phyloP scores from a whole-genome alignment of 805 yeast genomes.

The Maudiozyma saulgeensis region DNA sequence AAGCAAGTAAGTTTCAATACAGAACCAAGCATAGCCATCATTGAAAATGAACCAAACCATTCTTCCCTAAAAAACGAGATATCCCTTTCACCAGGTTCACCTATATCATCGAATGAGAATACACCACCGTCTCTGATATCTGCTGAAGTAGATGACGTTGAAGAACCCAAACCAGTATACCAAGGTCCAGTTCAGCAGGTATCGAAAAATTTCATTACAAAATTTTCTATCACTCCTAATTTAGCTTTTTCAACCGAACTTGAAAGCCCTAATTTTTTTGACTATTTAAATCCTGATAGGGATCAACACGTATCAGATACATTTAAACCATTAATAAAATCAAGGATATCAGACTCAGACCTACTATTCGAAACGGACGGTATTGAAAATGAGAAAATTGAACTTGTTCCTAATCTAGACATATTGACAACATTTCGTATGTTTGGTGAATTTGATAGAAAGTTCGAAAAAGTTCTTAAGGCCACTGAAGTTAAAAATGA shows the following conservation, averaged over 20 bases:
- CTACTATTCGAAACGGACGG: not conserved
- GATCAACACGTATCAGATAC: not conserved
- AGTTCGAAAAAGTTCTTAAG: conserved; percentile 34
- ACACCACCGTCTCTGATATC: conserved; percentile 8
- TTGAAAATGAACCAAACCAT: conserved; percentile 9
- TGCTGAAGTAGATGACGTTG: conserved; percentile 5
- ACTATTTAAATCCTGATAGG: not conserved
- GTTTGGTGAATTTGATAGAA: conserved; percentile 48
- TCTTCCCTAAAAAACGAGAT: not conserved
- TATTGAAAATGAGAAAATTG: conserved; percentile 19
- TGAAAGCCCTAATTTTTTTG: not conserved
- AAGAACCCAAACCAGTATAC: conserved; percentile 23
- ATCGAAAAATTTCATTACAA: conserved; percentile 42
- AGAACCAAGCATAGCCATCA: conserved; percentile 11
- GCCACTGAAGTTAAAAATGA: conserved; percentile 39
- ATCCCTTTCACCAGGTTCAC: not conserved
- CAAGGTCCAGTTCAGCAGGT: conserved; percentile 67
- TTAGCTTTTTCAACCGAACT: not conserved
- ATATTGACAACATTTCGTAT: conserved; percentile 35
- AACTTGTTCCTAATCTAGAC: conserved; percentile 34
- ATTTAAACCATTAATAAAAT: conserved; percentile 1
- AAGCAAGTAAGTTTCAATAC: conserved; percentile 19
- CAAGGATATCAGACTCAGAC: not conserved
- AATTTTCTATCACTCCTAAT: conserved; percentile 29
- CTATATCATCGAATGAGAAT: conserved; percentile 4